phyloP scores from a whole-genome alignment of 805 yeast species.

The Candida glaebosa region DNA sequence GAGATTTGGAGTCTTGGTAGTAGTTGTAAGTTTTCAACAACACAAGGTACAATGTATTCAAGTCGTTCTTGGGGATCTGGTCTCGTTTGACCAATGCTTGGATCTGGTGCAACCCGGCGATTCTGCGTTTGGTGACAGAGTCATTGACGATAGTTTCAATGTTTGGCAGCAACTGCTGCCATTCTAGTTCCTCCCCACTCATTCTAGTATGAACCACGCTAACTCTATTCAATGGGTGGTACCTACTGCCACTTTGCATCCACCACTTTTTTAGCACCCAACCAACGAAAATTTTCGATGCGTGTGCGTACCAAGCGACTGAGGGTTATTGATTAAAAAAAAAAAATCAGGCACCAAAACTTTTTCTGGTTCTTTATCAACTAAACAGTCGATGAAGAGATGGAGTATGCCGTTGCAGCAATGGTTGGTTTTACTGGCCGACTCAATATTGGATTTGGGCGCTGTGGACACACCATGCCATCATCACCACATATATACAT shows the following conservation, averaged over 20 bases:
- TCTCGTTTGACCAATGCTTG: constrained; percentile 21
- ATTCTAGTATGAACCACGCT: background rate
- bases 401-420: constrained; percentile 40
- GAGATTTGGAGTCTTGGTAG: constrained; percentile 50
- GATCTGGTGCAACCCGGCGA: constrained; percentile 29
- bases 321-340: too few species aligned
- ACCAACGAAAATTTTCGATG: constrained; percentile 1
- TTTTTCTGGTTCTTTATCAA: constrained; percentile 46
- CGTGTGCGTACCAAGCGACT: too few species aligned
- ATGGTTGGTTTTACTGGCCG: constrained; percentile 14
- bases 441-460: constrained; percentile 35
- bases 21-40: constrained; percentile 47
- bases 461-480: constrained; percentile 53
- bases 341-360: too few species aligned
- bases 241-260: too few species aligned
- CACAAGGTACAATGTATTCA: constrained; percentile 18
- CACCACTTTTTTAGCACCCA: too few species aligned
- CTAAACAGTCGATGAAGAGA: constrained; percentile 59
- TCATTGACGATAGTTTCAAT: constrained; percentile 19
- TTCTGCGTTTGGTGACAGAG: constrained; percentile 36
- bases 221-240: background rate
- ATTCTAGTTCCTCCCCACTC: constrained; percentile 8
- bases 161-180: constrained; percentile 22
- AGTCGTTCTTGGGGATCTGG: constrained; percentile 19
- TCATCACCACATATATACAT: constrained; percentile 44